Conservation (phyloP, 148 eudicot species). For the Nepenthes mirabilis region DNA sequence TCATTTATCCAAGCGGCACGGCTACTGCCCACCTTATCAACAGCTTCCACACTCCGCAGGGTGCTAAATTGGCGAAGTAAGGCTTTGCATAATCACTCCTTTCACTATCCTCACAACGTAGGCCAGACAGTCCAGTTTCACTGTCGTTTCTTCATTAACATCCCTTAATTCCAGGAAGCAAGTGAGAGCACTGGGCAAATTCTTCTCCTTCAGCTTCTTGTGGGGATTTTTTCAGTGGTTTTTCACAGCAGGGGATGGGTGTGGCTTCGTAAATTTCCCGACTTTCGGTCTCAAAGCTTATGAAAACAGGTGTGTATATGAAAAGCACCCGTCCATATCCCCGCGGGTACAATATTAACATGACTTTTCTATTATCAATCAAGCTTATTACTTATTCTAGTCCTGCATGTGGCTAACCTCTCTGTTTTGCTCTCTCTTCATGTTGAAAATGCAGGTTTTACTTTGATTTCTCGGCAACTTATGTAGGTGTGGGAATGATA, state of each 20-base stretch:
- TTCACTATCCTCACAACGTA: background rate
- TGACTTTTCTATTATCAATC: background rate
- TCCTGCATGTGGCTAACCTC: too few species aligned
- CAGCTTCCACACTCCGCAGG: slow-evolving; percentile 43
- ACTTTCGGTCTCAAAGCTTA: slow-evolving; percentile 65
- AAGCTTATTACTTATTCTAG: background rate
- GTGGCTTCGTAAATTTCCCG: slow-evolving; percentile 63
- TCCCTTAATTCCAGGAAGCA: slow-evolving; percentile 38
- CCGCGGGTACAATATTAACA: background rate
- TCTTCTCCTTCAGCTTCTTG: slow-evolving; percentile 41
- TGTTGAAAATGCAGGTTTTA: slow-evolving; percentile 46
- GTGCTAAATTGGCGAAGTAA: slow-evolving; percentile 21
- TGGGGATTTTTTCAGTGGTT: slow-evolving; percentile 87
- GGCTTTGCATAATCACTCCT: slow-evolving; percentile 1
- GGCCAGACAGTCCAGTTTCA: background rate
- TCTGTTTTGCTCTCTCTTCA: background rate
- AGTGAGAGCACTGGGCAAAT: slow-evolving; percentile 38
- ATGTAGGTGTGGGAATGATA: slow-evolving; percentile 98
- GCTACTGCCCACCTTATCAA: slow-evolving; percentile 43
- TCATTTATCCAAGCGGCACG: slow-evolving; percentile 37
- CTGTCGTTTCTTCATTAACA: slow-evolving; percentile 1
- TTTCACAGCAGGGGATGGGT: slow-evolving; percentile 32
- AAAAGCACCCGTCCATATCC: background rate
- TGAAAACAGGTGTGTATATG: slow-evolving; percentile 26
- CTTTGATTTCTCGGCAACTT: slow-evolving; percentile 89